phyloP scores from a whole-genome alignment of 768 basidiomycete genomes.

The Gymnopilus dilepis region DNA sequence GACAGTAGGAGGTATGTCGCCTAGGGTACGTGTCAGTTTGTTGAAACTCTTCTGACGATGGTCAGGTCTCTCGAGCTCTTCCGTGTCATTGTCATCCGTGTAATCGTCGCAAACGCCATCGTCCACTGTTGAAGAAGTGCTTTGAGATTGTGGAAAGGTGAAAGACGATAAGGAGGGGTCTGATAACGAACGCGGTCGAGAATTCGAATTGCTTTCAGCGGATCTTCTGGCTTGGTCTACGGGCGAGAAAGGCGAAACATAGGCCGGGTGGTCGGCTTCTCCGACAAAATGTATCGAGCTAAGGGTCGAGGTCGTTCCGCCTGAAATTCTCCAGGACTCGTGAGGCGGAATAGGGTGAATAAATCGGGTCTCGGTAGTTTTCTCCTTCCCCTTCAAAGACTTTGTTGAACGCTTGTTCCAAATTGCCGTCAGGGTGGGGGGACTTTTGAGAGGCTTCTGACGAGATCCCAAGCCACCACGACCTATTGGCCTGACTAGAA shows the following conservation, averaged over 20 bases:
- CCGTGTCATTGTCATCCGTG: slow-evolving; percentile 13
- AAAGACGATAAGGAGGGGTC: slow-evolving; percentile 7
- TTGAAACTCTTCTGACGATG: slow-evolving; percentile 24
- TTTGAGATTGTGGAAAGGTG: slow-evolving; percentile 7
- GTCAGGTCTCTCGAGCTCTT: neutral
- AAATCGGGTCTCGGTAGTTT: neutral
- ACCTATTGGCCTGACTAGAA: slow-evolving; percentile 20
- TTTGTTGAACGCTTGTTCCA: slow-evolving; percentile 10
- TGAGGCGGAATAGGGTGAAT: slow-evolving; percentile 16
- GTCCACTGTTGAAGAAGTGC: slow-evolving; percentile 7
- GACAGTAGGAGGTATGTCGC: slow-evolving; percentile 24
- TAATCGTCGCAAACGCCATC: neutral
- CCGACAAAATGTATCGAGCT: slow-evolving; percentile 26
- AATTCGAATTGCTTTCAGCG: neutral
- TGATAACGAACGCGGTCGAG: neutral
- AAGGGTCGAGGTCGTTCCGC: slow-evolving; percentile 16
- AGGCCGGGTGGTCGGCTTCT: slow-evolving; percentile 16
- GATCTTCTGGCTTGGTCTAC: neutral
- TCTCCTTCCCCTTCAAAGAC: slow-evolving; percentile 11
- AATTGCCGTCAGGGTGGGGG: slow-evolving; percentile 9
- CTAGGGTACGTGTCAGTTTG: slow-evolving; percentile 36
- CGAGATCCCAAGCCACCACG: slow-evolving; percentile 28
- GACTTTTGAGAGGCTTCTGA: slow-evolving; percentile 17
- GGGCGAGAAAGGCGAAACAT: slow-evolving; percentile 17
- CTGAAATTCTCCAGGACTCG: slow-evolving; percentile 15